Evolutionary conservation across 2,329 filamentous ascomycete species (phyloP).

Genomic region (Alternaria ethzedia): DNA sequence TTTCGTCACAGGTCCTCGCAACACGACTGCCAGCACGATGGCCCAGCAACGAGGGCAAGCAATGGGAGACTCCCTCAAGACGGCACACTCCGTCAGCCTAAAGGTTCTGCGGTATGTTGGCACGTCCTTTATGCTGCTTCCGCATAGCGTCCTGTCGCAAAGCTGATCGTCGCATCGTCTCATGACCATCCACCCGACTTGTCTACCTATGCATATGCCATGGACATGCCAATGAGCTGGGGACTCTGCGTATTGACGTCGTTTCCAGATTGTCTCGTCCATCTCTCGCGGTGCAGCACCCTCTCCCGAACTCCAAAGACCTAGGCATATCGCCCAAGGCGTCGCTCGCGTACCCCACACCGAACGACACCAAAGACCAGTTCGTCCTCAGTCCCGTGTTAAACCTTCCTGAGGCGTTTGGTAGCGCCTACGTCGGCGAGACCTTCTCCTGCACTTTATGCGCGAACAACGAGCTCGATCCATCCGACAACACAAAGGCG

Average conservation of each 20-base stretch:
- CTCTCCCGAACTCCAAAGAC: slow-evolving; percentile 62
- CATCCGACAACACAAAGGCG: slow-evolving; percentile 49
- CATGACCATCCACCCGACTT: not conserved
- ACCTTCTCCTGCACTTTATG: slow-evolving; percentile 93
- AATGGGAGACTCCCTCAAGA: slow-evolving; percentile 47
- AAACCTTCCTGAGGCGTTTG: slow-evolving; percentile 88
- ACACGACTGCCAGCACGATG: slow-evolving; percentile 31
- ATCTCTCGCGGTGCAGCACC: slow-evolving; percentile 74
- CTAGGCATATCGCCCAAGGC: slow-evolving; percentile 65
- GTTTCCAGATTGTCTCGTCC: slow-evolving; percentile 76
- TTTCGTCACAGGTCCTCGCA: slow-evolving; percentile 12
- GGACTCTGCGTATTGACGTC: not conserved
- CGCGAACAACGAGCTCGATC: slow-evolving; percentile 82
- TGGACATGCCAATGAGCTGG: not conserved
- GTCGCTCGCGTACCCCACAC: slow-evolving; percentile 70
- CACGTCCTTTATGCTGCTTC: not conserved
- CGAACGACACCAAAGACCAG: slow-evolving; percentile 54
- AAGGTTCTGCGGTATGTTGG: slow-evolving; percentile 78
- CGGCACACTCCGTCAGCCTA: slow-evolving; percentile 80
- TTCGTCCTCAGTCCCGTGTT: slow-evolving; percentile 69
- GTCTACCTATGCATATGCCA: not conserved
- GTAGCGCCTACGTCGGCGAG: slow-evolving; percentile 93
- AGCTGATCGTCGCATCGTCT: not conserved
- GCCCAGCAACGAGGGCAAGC: slow-evolving; percentile 50
- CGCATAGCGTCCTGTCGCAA: not conserved